Evolutionary conservation across 140 eudicot species (phyloP), one percentile per base, ranked within the genome.

Genomic region (Oenanthe javanica): DNA sequence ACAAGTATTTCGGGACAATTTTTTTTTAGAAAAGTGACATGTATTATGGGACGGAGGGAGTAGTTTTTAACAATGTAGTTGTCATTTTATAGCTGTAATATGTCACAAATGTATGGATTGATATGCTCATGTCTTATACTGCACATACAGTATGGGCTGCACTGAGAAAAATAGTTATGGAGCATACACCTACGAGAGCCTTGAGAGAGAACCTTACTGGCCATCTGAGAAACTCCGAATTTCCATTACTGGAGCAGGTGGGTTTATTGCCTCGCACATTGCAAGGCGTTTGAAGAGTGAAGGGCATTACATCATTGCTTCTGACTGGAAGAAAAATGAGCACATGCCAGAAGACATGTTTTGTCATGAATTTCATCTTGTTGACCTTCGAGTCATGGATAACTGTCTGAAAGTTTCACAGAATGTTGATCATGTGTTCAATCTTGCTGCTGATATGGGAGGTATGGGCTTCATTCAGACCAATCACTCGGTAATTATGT

Each of bases 261-360:
- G 99, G 10, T 95, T 95, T 85, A 95, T 93, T 75, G 99, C 98
- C 0, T 95, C 99, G 4, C 99, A 95, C 91, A 95, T 95, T 81
- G 99, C 99, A 18, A 84, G 99, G n/a, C 98, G 99, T 69, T 77
- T 95, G 86, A 95, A 95, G 88, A 95, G 88, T 27, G 99, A 95
- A 84, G 99, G 99, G 63, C 99, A 95, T 81, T 95, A 95, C 86
- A 83, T 95, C 80, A 95, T 95, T 76, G 97, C 99, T 70, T 95
- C 99, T 61, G 99, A 95, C 82, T 95, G 99, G 99, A 95, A 95
- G 89, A 95, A 89, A 83, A 95, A 95, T 46, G 99, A 95, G 96
- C 99, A 95, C 87, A 95, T 95, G 99, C 80, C 97, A 0, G 97
- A 95, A 74, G 97, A 93, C 57, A 95, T 95, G 99, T 95, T 95